Percentiles rank a stretch among this genome's conserved stretches.
phyloP scores from a whole-genome alignment of 306 rosid species.

The Ammopiptanthus mongolicus region DNA sequence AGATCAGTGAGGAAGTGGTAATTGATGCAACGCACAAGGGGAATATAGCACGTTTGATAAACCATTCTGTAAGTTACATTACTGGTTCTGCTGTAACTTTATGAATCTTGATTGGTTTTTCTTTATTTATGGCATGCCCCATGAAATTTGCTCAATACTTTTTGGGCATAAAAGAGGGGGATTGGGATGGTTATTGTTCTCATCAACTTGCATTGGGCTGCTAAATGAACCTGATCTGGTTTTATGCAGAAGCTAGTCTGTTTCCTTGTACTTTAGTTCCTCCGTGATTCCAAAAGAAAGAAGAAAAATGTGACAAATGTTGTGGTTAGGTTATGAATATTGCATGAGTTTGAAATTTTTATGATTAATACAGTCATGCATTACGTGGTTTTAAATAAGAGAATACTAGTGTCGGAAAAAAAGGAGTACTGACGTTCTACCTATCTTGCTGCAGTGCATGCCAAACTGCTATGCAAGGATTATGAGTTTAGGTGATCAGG shows the following conservation, averaged over 20 bases:
- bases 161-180: neutral
- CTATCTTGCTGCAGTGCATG: slow-evolving; percentile 71
- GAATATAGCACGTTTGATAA: slow-evolving; percentile 87
- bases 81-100: neutral
- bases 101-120: neutral
- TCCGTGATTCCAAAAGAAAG: neutral
- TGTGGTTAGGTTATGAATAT: neutral
- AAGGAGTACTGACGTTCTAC: slow-evolving; percentile 18
- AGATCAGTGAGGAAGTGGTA: slow-evolving; percentile 92
- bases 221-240: neutral
- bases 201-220: neutral
- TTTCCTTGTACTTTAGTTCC: neutral
- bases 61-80: slow-evolving; percentile 77
- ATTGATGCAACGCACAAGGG: slow-evolving; percentile 82
- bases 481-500: slow-evolving; percentile 63
- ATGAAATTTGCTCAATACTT: neutral
- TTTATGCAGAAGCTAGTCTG: neutral
- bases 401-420: neutral
- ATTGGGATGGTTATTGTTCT: neutral
- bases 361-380: neutral
- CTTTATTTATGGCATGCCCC: neutral
- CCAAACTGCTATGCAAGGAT: slow-evolving; percentile 98
- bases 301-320: neutral
- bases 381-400: slow-evolving; percentile 13
- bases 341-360: neutral